phyloP scores from a whole-genome alignment of 192 early-diverging fungal genomes.

The Cladochytrium replicatum region DNA sequence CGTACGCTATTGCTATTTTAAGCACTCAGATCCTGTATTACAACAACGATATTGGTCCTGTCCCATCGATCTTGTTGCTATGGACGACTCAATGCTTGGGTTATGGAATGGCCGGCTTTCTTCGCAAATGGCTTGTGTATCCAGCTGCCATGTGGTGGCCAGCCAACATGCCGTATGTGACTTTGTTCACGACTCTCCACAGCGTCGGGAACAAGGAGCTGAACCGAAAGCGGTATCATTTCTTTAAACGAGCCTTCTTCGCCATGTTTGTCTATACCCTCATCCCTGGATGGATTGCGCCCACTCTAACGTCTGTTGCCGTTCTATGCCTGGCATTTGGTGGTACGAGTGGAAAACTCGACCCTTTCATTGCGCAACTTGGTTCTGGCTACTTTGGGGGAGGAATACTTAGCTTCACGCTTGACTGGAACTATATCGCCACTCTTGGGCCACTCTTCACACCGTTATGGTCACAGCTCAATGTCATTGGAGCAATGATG shows the following conservation, averaged over 20 bases:
- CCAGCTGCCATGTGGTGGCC: slow-evolving; percentile 79
- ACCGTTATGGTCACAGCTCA: slow-evolving; percentile 61
- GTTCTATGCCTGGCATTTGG: slow-evolving; percentile 44
- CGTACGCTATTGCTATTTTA: too few species aligned
- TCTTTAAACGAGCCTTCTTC: slow-evolving; percentile 39
- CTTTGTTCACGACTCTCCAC: slow-evolving; percentile 70
- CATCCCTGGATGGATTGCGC: slow-evolving; percentile 59
- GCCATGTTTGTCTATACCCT: slow-evolving; percentile 43
- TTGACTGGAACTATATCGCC: slow-evolving; percentile 67
- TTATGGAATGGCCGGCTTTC: slow-evolving; percentile 55
- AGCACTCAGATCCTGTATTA: too few species aligned
- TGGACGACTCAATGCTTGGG: slow-evolving; percentile 52
- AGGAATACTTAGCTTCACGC: slow-evolving; percentile 38
- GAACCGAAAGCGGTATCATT: slow-evolving; percentile 28
- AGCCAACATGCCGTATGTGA: slow-evolving; percentile 54
- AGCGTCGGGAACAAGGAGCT: slow-evolving; percentile 29
- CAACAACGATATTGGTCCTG: slow-evolving; percentile 54
- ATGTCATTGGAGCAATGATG: slow-evolving; percentile 62
- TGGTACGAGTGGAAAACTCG: neutral
- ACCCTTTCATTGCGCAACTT: slow-evolving; percentile 7
- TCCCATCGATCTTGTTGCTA: slow-evolving; percentile 55
- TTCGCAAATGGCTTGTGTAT: slow-evolving; percentile 64
- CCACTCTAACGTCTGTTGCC: slow-evolving; percentile 53
- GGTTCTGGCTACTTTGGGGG: slow-evolving; percentile 6
- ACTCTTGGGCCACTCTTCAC: slow-evolving; percentile 55